phyloP scores from a whole-genome alignment of 768 basidiomycete genomes.

The Suillus tomentosus region DNA sequence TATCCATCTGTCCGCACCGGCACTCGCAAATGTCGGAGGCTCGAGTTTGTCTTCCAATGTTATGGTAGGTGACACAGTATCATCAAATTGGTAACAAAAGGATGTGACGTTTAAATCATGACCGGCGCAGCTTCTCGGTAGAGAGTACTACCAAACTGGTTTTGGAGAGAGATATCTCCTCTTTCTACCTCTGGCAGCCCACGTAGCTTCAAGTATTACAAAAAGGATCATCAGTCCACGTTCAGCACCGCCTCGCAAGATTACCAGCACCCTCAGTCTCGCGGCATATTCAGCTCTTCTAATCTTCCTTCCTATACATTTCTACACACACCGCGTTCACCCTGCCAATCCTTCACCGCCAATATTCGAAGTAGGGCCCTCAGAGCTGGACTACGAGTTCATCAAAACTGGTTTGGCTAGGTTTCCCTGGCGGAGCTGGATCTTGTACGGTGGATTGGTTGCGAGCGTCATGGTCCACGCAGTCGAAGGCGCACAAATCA shows the following conservation, averaged over 20 bases:
- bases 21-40: constrained; percentile 71
- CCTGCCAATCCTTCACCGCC: constrained; percentile 50
- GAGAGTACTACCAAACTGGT: constrained; percentile 83
- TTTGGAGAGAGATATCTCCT: constrained; percentile 71
- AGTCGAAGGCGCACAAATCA: constrained; percentile 56
- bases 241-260: constrained; percentile 32
- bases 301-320: constrained; percentile 68
- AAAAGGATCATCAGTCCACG: constrained; percentile 56
- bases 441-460: constrained; percentile 65
- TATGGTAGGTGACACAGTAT: constrained; percentile 54
- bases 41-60: constrained; percentile 65
- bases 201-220: constrained; percentile 57
- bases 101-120: not conserved
- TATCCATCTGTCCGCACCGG: constrained; percentile 79
- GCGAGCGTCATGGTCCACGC: constrained; percentile 58
- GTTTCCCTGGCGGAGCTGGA: constrained; percentile 65
- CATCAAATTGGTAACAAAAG: not conserved
- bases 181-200: constrained; percentile 64
- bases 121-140: constrained; percentile 62
- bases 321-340: constrained; percentile 62
- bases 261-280: constrained; percentile 49
- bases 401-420: constrained; percentile 68
- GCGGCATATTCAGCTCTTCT: constrained; percentile 64
- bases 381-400: constrained; percentile 82
- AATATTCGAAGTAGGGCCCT: constrained; percentile 63